Evolutionary conservation across 345 rosid genomes (phyloP).

Genomic region (Linum usitatissimum): DNA sequence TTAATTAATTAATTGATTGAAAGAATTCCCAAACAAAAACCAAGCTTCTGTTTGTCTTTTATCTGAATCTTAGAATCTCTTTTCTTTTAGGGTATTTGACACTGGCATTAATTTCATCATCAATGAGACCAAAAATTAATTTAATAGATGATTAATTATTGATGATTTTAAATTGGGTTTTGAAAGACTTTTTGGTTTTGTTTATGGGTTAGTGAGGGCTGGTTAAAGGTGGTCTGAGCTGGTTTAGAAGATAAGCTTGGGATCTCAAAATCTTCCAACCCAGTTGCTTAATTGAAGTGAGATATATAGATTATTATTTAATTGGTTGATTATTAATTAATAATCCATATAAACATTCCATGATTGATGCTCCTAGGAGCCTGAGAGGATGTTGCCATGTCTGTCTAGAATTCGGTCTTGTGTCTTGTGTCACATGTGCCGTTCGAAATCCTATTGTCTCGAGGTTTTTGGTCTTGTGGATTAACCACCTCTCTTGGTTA

Average conservation of each 20-base stretch:
- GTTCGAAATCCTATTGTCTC: too few relatives aligned
- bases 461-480: too few relatives aligned
- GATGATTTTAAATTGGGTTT: too few relatives aligned
- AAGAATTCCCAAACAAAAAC: slow-evolving; percentile 3
- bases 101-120: slow-evolving; percentile 27
- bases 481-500: too few relatives aligned
- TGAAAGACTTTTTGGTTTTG: too few relatives aligned
- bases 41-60: slow-evolving; percentile 67
- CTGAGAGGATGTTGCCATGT: too few relatives aligned
- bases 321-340: not conserved
- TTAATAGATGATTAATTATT: not conserved
- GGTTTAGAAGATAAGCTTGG: slow-evolving; percentile 34
- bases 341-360: not conserved
- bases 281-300: not conserved
- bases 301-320: not conserved
- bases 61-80: slow-evolving; percentile 57
- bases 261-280: not conserved
- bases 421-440: too few relatives aligned
- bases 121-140: slow-evolving; percentile 31
- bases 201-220: slow-evolving; percentile 37
- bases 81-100: slow-evolving; percentile 14
- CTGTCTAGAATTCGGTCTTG: too few relatives aligned
- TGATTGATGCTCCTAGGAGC: not conserved
- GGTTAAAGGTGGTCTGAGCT: slow-evolving; percentile 18
- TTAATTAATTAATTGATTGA: too few relatives aligned